Conservation (phyloP, 495 filamentous ascomycete genomes). For the Xylaria palmicola region DNA sequence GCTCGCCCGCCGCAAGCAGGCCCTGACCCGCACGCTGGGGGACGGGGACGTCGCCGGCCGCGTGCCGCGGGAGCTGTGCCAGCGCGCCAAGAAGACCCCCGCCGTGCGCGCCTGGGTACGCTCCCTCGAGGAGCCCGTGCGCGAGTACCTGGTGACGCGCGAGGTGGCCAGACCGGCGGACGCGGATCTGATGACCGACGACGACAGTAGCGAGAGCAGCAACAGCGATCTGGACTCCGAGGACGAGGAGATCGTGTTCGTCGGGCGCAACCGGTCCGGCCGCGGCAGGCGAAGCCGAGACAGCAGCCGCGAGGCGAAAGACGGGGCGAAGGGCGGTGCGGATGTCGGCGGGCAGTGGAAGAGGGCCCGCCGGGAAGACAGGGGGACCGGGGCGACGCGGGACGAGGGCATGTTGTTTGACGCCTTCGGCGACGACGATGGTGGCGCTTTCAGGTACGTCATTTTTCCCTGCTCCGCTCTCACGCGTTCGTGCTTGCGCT, state of each 20-base stretch:
- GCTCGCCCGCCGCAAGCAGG: conserved; percentile 30
- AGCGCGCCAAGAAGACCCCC: conserved; percentile 47
- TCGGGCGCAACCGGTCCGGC: conserved; percentile 74
- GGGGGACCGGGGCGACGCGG: conserved; percentile 43
- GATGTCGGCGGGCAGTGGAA: conserved; percentile 23
- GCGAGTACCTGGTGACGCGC: conserved; percentile 39
- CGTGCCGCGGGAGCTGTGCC: conserved; percentile 60
- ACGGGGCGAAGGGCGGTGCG: conserved; percentile 15
- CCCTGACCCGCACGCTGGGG: conserved; percentile 23
- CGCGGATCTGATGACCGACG: conserved; percentile 8
- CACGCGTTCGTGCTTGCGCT: neutral
- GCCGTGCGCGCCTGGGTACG: conserved; percentile 48
- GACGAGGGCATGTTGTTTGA: conserved; percentile 80
- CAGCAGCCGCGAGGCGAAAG: conserved; percentile 13
- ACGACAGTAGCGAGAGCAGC: conserved; percentile 37
- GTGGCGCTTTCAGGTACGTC: conserved; percentile 81
- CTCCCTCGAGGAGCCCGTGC: conserved; percentile 48
- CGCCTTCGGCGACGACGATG: conserved; percentile 66
- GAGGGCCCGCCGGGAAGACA: conserved; percentile 43
- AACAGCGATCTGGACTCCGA: conserved; percentile 57
- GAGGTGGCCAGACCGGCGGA: conserved; percentile 39
- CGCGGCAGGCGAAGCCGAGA: conserved; percentile 50
- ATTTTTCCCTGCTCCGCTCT: conserved; percentile 3
- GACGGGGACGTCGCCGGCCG: conserved; percentile 39
- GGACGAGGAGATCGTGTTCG: conserved; percentile 93